phyloP scores from a whole-genome alignment of 257 asterid genomes.

The Buddleja alternifolia region DNA sequence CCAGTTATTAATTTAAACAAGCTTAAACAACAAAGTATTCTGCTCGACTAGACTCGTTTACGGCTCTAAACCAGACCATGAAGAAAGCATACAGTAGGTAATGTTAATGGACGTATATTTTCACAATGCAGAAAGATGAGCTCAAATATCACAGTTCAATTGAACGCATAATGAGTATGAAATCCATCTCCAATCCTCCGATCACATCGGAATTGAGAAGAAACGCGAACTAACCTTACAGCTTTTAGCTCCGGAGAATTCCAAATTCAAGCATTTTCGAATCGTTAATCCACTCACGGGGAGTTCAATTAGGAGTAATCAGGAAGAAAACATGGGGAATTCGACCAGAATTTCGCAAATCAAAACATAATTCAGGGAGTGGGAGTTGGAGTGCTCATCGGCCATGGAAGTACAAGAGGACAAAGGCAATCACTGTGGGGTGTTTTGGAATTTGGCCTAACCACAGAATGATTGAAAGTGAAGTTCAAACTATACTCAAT shows the following conservation, averaged over 20 bases:
- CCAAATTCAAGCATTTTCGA: background rate
- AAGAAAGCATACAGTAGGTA: no score
- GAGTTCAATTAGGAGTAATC: background rate
- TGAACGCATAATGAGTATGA: background rate
- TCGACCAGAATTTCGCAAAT: slow-evolving; percentile 10
- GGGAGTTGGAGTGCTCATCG: slow-evolving; percentile 21
- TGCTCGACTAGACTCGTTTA: no score
- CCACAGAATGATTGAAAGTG: no score
- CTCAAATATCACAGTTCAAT: background rate
- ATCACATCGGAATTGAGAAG: background rate
- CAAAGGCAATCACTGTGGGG: no score
- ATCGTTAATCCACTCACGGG: background rate
- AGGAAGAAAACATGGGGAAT: background rate
- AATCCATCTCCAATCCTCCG: background rate
- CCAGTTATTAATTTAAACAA: no score
- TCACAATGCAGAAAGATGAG: slow-evolving; percentile 5
- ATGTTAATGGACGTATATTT: no score
- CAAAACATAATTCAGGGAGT: slow-evolving; percentile 2
- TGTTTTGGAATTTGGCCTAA: no score
- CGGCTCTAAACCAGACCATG: no score
- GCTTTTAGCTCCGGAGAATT: background rate
- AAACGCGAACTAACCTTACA: slow-evolving; percentile 1
- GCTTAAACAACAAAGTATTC: no score
- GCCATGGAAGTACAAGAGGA: background rate
- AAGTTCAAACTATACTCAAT: no score